Conservation (phyloP, 306 rosid species). For the Fagus sylvatica region DNA sequence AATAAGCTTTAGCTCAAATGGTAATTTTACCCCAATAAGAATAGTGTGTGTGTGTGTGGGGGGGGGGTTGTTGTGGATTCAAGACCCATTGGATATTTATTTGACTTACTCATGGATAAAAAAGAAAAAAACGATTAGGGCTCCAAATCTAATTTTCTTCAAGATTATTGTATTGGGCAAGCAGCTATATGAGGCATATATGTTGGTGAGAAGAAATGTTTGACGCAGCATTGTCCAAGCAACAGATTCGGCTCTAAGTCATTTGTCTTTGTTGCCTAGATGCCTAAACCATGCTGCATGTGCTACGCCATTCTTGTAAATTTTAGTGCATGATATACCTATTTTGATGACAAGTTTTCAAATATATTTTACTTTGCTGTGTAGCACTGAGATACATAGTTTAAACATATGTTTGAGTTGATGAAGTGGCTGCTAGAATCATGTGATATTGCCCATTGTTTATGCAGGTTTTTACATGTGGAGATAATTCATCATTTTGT, state of each 20-base stretch:
- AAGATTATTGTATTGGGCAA: neutral
- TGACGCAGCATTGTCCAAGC: neutral
- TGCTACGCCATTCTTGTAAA: no score
- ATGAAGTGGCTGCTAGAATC: neutral
- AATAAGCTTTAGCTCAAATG: neutral
- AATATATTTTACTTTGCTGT: neutral
- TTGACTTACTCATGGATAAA: neutral
- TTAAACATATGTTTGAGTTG: neutral
- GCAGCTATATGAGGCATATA: neutral
- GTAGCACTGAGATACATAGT: neutral
- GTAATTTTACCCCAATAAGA: neutral
- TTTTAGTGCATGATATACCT: neutral
- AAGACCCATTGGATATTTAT: neutral
- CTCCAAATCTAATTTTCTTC: neutral
- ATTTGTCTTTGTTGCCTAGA: neutral
- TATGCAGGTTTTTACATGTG: conserved; percentile 84
- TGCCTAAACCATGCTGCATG: neutral
- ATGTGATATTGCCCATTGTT: conserved; percentile 17
- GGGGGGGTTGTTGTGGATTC: neutral
- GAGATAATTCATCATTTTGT: conserved; percentile 87
- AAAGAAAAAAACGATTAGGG: neutral
- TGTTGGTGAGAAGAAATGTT: neutral
- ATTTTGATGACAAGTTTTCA: neutral
- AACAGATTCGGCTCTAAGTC: no score
- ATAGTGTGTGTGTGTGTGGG: no score